These are phyloP conservation scores for Akanthomyces dipterigenus DNA, from an alignment of 2,329 filamentous ascomycete genomes.

Conservation along the genomic window DNA sequence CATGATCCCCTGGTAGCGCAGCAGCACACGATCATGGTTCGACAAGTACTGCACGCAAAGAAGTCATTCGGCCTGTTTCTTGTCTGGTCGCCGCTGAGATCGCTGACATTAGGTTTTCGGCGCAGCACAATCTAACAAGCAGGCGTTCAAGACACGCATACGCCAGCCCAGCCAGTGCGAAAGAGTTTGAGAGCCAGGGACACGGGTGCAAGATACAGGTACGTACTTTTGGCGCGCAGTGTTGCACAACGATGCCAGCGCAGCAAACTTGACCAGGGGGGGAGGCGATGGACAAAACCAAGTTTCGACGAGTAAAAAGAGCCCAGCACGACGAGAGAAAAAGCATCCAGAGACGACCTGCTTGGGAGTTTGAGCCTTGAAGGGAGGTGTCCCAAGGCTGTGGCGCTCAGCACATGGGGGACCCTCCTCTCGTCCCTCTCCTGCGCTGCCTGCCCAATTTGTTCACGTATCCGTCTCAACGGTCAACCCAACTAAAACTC, in stretches of 20 bases:
- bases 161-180: neutral
- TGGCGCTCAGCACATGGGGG: neutral
- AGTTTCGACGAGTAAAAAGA: neutral
- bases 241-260: neutral
- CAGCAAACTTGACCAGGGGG: neutral
- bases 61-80: no score
- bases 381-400: neutral
- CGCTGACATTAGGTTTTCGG: no score
- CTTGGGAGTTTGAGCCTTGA: no score
- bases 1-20: neutral
- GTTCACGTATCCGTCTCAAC: neutral
- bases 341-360: neutral
- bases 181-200: neutral
- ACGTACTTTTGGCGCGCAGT: neutral
- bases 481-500: no score
- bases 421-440: neutral
- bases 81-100: no score
- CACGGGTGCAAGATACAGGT: neutral
- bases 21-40: neutral
- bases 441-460: slow-evolving; percentile 1
- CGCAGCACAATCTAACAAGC: neutral
- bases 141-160: neutral
- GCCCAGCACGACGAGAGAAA: neutral
- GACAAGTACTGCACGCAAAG: neutral
- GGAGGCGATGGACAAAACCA: neutral